Base-by-base conservation (phyloP, 257 asterid species). In the Thymus mandschuricus region DNA sequence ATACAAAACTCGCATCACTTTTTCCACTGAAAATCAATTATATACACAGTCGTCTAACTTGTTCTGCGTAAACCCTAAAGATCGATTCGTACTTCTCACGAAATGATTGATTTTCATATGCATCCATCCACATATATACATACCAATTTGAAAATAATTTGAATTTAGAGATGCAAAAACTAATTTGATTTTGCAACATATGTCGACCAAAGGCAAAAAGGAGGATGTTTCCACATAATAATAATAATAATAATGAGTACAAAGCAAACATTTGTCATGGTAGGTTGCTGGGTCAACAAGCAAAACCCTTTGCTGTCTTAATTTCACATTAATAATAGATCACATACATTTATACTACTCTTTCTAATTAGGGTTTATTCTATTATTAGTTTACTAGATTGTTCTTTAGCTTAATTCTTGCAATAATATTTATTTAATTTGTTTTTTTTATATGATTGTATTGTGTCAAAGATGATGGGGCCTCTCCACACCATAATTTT, bases 211-310 rank as follows among this genome's bases (percentile, higher is more conserved):
- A 58, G 12, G 8, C 6, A 11, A 38, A 67, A 46, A 50, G 61
- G 30, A 1, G 40, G 40, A 35, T 35, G 40, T 35, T 35, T 35
- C 40, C 40, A 35, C 40, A 35, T 51, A 35, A 44, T 55, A 64
- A 54, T 38, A 5, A 54, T 38, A 5, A 71, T 55, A 64, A 54
- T 38, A 5, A 21, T 21, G 21, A 71, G 54, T 48, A 1, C 45
- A 52, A 35, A 30, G 40, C 40, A 35, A 35, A 35, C 40, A 35
- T 1, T 35, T 35, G 40, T 35, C 4, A 35, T 35, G 3, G 3
- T 73, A 68, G 27, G 70, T 74, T 74, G 79, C 79, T 27, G 76
- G 61, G 82, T 74, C 76, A 74, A 78, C 76, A 78, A 78, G 76
- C 60, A 66, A 69, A 61, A 30, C 68, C 41, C 41, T 21, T 21